phyloP scores from a whole-genome alignment of 2,329 filamentous ascomycete genomes.

The Penicillium palitans region DNA sequence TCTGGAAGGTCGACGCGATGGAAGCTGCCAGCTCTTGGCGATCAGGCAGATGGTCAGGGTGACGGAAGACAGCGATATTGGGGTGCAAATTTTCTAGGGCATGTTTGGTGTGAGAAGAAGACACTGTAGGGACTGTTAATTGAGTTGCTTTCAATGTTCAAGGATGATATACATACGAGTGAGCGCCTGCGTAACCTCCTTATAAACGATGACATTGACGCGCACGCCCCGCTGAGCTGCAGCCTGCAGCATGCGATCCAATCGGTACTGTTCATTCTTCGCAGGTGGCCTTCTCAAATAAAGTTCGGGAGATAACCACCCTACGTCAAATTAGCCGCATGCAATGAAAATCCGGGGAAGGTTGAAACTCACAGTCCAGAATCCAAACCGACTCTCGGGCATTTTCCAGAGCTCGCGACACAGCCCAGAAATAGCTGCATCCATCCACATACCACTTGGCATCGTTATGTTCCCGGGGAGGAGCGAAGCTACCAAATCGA shows the following conservation, averaged over 20 bases:
- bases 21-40: conserved; percentile 64
- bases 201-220: conserved; percentile 86
- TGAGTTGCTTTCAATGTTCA: not conserved
- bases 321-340: conserved; percentile 26
- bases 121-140: conserved; percentile 49
- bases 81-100: conserved; percentile 72
- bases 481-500: conserved; percentile 66
- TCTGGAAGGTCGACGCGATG: conserved; percentile 57
- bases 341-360: not conserved
- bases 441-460: conserved; percentile 89
- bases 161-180: conserved; percentile 62
- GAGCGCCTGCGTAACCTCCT: conserved; percentile 79
- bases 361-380: conserved; percentile 62
- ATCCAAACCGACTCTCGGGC: conserved; percentile 80
- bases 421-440: conserved; percentile 81
- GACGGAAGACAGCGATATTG: conserved; percentile 85
- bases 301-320: conserved; percentile 85
- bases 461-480: conserved; percentile 67
- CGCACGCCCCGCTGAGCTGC: conserved; percentile 82
- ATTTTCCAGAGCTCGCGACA: conserved; percentile 74
- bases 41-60: conserved; percentile 83
- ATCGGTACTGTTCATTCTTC: conserved; percentile 76
- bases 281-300: conserved; percentile 81
- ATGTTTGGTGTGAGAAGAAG: conserved; percentile 74
- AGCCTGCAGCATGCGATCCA: conserved; percentile 78